A percentile compares a stretch with the other conserved stretches of the same genome.
Conservation (phyloP, 2,329 filamentous ascomycete species). For the Cladophialophora immunda region DNA sequence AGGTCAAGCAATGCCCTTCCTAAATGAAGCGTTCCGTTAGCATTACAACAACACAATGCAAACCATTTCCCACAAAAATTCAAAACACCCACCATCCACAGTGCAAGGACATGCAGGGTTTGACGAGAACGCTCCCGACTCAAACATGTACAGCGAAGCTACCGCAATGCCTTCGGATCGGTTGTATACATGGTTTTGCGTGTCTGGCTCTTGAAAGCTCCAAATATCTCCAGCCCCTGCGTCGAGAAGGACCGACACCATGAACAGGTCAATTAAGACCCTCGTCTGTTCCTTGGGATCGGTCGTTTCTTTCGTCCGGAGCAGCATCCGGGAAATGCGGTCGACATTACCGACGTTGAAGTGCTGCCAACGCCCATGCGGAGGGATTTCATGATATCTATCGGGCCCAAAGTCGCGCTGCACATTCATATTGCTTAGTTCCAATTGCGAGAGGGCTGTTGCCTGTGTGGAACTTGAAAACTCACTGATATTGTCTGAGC, state of each 20-base stretch:
- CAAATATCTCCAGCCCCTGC: constrained; percentile 63
- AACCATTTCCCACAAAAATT: background rate
- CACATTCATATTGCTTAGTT: constrained; percentile 10
- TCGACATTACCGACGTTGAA: constrained; percentile 64
- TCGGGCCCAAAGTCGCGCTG: constrained; percentile 63
- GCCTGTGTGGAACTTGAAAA: constrained; percentile 9
- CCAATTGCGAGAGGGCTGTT: constrained; percentile 11
- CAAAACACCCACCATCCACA: constrained; percentile 8
- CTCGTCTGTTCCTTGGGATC: constrained; percentile 60
- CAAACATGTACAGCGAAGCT: constrained; percentile 61
- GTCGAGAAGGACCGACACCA: constrained; percentile 66
- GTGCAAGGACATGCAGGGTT: constrained; percentile 7
- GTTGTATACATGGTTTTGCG: constrained; percentile 46
- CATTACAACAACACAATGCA: background rate
- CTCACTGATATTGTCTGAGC: constrained; percentile 16
- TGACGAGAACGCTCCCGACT: constrained; percentile 44
- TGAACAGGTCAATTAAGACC: constrained; percentile 66
- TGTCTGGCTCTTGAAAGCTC: constrained; percentile 55
- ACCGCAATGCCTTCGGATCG: constrained; percentile 63
- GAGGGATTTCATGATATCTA: constrained; percentile 58
- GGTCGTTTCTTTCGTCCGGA: constrained; percentile 53
- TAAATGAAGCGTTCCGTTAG: background rate
- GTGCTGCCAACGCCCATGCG: constrained; percentile 68
- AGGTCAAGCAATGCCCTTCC: constrained; percentile 13
- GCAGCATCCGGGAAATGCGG: constrained; percentile 55